phyloP scores from a whole-genome alignment of 2,329 filamentous ascomycete species.

The Hawksworthiomyces lignivorus region DNA sequence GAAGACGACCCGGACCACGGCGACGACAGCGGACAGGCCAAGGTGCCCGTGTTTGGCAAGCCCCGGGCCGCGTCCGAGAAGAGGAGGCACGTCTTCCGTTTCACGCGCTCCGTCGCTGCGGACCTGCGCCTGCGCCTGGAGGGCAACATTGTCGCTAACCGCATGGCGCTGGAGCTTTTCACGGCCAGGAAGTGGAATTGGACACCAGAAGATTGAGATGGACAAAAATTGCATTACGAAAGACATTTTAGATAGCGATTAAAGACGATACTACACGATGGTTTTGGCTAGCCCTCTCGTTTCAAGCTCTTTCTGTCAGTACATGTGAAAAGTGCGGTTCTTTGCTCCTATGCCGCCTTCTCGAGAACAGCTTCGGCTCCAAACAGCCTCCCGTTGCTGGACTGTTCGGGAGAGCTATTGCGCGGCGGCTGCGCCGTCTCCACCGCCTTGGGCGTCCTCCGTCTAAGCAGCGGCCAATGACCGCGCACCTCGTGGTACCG shows the following conservation, averaged over 20 bases:
- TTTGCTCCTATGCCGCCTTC: too few species aligned
- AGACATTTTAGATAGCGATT: too few species aligned
- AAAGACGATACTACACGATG: background rate
- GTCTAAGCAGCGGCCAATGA: background rate
- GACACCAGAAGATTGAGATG: conserved; percentile 41
- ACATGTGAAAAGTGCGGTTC: too few species aligned
- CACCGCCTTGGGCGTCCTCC: too few species aligned
- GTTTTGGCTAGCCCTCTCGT: too few species aligned
- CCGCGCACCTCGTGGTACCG: background rate
- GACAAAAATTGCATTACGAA: too few species aligned
- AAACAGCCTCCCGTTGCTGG: too few species aligned
- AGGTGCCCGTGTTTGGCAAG: conserved; percentile 7
- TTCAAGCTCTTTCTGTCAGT: too few species aligned
- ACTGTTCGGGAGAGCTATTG: too few species aligned
- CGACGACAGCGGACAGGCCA: conserved; percentile 1
- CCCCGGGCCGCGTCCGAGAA: background rate
- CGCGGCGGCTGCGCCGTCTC: too few species aligned
- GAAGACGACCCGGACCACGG: conserved; percentile 1
- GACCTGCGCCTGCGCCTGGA: conserved; percentile 44
- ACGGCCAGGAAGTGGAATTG: conserved; percentile 52
- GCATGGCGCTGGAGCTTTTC: conserved; percentile 46
- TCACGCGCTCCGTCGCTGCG: conserved; percentile 41
- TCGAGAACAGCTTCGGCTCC: too few species aligned
- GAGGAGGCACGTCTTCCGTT: conserved; percentile 31
- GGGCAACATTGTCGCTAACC: conserved; percentile 41